phyloP scores from a whole-genome alignment of 768 basidiomycete species.

The Flagelloscypha sp. region DNA sequence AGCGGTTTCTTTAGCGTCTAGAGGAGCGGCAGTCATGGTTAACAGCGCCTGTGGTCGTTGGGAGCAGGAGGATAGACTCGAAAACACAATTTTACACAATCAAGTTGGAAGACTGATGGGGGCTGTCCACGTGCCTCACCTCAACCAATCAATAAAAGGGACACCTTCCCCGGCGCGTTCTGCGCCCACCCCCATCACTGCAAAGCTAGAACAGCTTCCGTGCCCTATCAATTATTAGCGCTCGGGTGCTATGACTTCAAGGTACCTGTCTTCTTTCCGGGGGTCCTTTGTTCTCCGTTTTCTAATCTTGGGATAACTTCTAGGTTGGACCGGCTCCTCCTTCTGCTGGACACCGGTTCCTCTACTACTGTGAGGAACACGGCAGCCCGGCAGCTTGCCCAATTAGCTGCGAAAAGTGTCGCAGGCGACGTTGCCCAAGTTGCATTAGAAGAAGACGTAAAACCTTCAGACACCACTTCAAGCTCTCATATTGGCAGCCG shows the following conservation, averaged over 20 bases:
- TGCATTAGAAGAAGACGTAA: constrained; percentile 73
- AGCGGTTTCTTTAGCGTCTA: too few relatives aligned
- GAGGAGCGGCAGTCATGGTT: too few relatives aligned
- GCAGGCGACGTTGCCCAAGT: constrained; percentile 76
- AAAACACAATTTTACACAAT: too few relatives aligned
- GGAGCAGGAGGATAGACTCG: too few relatives aligned
- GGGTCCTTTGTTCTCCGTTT: too few relatives aligned
- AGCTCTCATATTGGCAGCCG: constrained; percentile 51
- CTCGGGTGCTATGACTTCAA: constrained; percentile 73
- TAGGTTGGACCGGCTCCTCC: constrained; percentile 95
- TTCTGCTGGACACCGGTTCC: constrained; percentile 92
- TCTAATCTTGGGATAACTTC: constrained; percentile 1
- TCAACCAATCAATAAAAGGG: constrained; percentile 64
- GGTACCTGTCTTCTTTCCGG: constrained; percentile 45
- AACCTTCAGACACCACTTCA: constrained; percentile 45
- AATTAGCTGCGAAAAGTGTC: constrained; percentile 81
- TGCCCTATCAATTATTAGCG: too few relatives aligned
- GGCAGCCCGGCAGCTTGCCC: constrained; percentile 94
- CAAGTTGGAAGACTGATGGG: too few relatives aligned
- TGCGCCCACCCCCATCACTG: constrained; percentile 43
- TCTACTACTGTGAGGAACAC: constrained; percentile 83
- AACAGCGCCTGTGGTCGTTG: too few relatives aligned
- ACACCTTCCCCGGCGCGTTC: constrained; percentile 34
- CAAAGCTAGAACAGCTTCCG: constrained; percentile 35
- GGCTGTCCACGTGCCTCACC: too few relatives aligned